Conservation (phyloP, 2,329 filamentous ascomycete species). For the Beauveria brongniartii region DNA sequence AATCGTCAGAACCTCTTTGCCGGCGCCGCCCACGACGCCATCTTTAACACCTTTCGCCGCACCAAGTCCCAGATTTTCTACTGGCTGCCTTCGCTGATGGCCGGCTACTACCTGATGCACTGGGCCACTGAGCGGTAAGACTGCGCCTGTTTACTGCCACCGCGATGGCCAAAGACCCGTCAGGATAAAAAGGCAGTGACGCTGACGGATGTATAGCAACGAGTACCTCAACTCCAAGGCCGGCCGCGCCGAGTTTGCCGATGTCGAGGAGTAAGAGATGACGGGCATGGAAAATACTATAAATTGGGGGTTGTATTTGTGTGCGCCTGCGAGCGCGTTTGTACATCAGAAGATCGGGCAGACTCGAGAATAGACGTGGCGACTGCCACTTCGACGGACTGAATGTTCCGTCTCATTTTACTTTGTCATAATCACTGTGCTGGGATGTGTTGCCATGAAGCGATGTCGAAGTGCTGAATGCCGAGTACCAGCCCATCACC, state of each 20-base stretch:
- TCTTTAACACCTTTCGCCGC: slow-evolving; percentile 94
- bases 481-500: not conserved
- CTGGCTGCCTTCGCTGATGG: slow-evolving; percentile 69
- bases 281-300: slow-evolving; percentile 13
- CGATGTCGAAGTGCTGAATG: not conserved
- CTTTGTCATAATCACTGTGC: not conserved
- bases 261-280: slow-evolving; percentile 29
- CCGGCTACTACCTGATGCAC: slow-evolving; percentile 74
- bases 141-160: no score
- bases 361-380: slow-evolving; percentile 9
- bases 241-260: slow-evolving; percentile 50
- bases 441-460: not conserved
- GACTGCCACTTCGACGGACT: slow-evolving; percentile 1
- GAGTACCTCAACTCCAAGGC: slow-evolving; percentile 75
- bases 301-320: slow-evolving; percentile 22
- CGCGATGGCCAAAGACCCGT: no score
- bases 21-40: slow-evolving; percentile 65
- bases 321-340: slow-evolving; percentile 20
- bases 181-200: not conserved
- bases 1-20: slow-evolving; percentile 89
- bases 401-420: slow-evolving; percentile 6
- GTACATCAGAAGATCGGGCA: slow-evolving; percentile 28
- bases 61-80: slow-evolving; percentile 82
- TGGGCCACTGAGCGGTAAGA: slow-evolving; percentile 85
- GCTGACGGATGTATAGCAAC: slow-evolving; percentile 46